Evolutionary conservation across 768 basidiomycete genomes (phyloP).

Genomic region (Rhodotorula graminis): DNA sequence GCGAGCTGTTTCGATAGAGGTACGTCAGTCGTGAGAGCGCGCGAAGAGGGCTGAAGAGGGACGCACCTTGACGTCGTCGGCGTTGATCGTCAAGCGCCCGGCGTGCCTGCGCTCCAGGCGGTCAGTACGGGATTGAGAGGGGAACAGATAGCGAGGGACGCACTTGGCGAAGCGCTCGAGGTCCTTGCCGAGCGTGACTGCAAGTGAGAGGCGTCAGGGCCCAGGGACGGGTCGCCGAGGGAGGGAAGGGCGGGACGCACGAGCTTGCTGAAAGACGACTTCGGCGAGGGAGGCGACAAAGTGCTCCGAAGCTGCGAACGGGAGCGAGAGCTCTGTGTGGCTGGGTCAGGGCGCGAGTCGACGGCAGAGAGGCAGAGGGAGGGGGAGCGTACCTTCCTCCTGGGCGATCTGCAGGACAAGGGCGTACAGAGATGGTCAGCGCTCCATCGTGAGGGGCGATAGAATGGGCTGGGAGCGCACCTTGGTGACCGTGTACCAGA

Average conservation of each 20-base stretch:
- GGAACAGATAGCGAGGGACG: no score
- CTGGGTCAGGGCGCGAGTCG: not conserved
- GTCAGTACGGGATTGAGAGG: no score
- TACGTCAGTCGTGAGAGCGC: not conserved
- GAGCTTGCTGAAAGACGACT: constrained; percentile 33
- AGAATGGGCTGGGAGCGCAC: not conserved
- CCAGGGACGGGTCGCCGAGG: not conserved
- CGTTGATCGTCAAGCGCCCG: constrained; percentile 22
- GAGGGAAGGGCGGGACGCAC: not conserved
- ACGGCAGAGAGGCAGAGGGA: not conserved
- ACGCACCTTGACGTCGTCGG: constrained; percentile 37
- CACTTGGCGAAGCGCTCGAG: constrained; percentile 36
- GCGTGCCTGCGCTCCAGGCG: constrained; percentile 16
- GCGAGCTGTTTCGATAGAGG: constrained; percentile 9
- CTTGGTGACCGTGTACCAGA: constrained; percentile 36
- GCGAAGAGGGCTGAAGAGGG: not conserved
- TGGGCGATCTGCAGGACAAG: constrained; percentile 18
- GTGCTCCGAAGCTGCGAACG: constrained; percentile 32
- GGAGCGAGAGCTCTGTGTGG: constrained; percentile 19
- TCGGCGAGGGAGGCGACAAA: constrained; percentile 34
- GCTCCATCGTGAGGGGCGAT: not conserved
- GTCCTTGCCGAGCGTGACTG: constrained; percentile 35
- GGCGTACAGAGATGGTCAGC: no score
- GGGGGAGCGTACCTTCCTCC: constrained; percentile 23
- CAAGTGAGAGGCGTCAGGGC: not conserved